Evolutionary conservation across 495 filamentous ascomycete genomes (phyloP), one percentile per base, ranked within the genome.

Genomic region (Baudoinia panamericana): DNA sequence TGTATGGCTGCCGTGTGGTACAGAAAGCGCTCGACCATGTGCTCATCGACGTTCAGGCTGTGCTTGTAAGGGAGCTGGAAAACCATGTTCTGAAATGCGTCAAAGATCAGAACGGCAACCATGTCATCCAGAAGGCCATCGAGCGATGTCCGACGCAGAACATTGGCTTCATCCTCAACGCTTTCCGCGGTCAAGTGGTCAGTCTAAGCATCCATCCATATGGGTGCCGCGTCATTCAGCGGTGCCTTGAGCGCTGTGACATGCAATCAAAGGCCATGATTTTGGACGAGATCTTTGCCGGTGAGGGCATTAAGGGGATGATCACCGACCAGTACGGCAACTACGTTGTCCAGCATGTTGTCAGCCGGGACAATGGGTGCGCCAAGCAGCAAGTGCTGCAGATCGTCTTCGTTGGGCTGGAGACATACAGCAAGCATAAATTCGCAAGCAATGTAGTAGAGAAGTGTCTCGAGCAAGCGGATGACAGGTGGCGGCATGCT

Each of bases 381-480:
- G 87, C 94, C 49, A 75, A 81, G 15, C 68, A 65, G 1, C 71
- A 66, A 45, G 77, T 94, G 57, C 80, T 95, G 40, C 57, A 63
- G 26, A 58, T 86, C 23, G 78, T 97, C 49, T 79, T 73, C 36
- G 65, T 64, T 4, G 71, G 85, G 37, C 62, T 92, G 0, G 57
- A 92, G n/a, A 64, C 63, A 1, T 64, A 80, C 50, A 93, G 84
- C 5, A 93, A 84, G 64, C 88, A 96, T 63, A 96, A 97, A 56
- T 94, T 86, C 54, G 90, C 92, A 3, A 93, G 84, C 50, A 95
- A 97, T 51, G 90, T 97, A 4, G 92, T 97, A 1, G 90, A 97
- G 62, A 93, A 87, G 65, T 90, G 84, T 50, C 83, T 97, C 34
- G 65, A 78, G 39, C 73, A 72, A 48, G 85, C 82, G 9, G 75